Base-by-base conservation (phyloP, 106 monocot species). In the Agapanthus africanus region DNA sequence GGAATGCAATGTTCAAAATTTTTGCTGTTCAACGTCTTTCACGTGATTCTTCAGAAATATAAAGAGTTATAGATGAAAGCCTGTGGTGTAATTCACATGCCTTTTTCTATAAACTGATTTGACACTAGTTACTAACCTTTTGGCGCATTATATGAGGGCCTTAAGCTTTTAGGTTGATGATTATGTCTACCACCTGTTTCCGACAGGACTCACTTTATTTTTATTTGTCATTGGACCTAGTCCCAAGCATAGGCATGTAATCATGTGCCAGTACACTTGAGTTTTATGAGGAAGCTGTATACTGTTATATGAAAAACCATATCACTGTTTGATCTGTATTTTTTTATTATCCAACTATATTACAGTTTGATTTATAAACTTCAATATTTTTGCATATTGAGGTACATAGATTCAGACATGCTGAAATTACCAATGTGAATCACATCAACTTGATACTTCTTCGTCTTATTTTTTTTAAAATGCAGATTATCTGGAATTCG, bases 401-500 rank as follows among this genome's bases (percentile, higher is more conserved):
- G 27, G 19, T 52, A 52, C 52, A 23, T 8, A 51, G 16, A 57
- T 28, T 13, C 30, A 31, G 10, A 30, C 8, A 57, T 57, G 27
- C 56, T 52, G 8, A 52, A 15, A 57, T 61, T 36, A 1, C 19
- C n/a, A n/a, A 6, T 61, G 35, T 28, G 1, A n/a, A 36, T 5
- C 33, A 71, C 15, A 22, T 42, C 51, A 31, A 31, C 28, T 21
- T 49, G 23, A 50, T 10, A n/a, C 7, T 62, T 73, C 5, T 73
- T 52, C n/a, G n/a, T n/a, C n/a, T n/a, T n/a, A n/a, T n/a, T n/a
- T 39, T 6, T 35, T n/a, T n/a, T n/a, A n/a, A 30, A 30, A 23
- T 76, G 19, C 82, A 99, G 99, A 93, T 99, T 54, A 99, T 99
- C 70, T 99, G 99, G 99, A 99, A 99, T 72, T 99, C 99, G 62